Evolutionary conservation across 176 grass and related monocot genomes (phyloP), one percentile per base, ranked within the genome.

Genomic region (Bromus sterilis): DNA sequence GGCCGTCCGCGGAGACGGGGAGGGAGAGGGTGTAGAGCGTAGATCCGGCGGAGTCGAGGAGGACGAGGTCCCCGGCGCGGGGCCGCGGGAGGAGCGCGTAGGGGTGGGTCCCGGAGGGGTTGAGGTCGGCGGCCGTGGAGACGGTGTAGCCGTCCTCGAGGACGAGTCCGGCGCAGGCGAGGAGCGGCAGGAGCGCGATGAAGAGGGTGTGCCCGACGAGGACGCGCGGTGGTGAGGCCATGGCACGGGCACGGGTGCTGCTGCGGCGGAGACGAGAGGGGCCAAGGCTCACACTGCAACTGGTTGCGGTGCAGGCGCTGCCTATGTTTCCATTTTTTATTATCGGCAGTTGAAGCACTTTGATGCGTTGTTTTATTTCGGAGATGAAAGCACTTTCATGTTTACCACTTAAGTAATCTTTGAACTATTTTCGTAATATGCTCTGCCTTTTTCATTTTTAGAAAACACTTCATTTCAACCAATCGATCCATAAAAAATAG

Each of bases 101-200:
- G 18, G 79, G 88, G 51, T 83, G 41, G 36, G 35, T 32, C 13
- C 37, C 77, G 24, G 32, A 1, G 15, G 58, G 80, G 84, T 83
- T 90, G 51, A 82, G 60, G 75, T 90, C 84, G 29, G 75, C 75
- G 49, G 36, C 75, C 1, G 84, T 90, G 75, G 88, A 67, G 1
- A 90, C 75, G 24, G 79, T 25, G 79, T 90, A 90, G 46, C 79
- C 88, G n/a, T 86, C 74, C 74, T 90, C 88, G 9, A 90, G 65
- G 68, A 91, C 63, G 28, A 10, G 68, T 0, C 33, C 24, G 8
- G 71, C 71, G 21, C 40, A 58, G 4, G 89, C 71, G n/a, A 79
- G 69, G 9, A 84, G 9, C 26, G 79, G 72, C 29, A 59, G 1
- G 14, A 87, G 23, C 4, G 56, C 10, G 56, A 46, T 0, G 79